Conservation (phyloP, 306 rosid genomes). For the Prunus persica region Prunus_persica_NCBIv2 NC_034009.1:25944501-25945000, state of each 20-base stretch:
- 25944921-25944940: slow-evolving; percentile 98
- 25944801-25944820: slow-evolving; percentile 42
- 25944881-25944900: slow-evolving; percentile 83
- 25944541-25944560: neutral
- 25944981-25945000: slow-evolving; percentile 11
- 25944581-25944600: slow-evolving; percentile 77
- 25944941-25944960: slow-evolving; percentile 49
- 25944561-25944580: neutral
- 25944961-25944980: neutral
- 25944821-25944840: slow-evolving; percentile 1
- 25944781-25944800: slow-evolving; percentile 97
- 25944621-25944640: slow-evolving; percentile 58
- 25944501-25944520: neutral
- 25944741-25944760: slow-evolving; percentile 85
- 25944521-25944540: no score
- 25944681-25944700: neutral
- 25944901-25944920: slow-evolving; percentile 92
- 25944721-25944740: slow-evolving; percentile 85
- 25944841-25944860: slow-evolving; percentile 1
- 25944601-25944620: slow-evolving; percentile 62
- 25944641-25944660: neutral
- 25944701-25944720: neutral
- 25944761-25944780: slow-evolving; percentile 99
- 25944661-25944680: neutral
- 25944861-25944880: slow-evolving; percentile 8